Evolutionary conservation across 2,329 filamentous ascomycete species (phyloP).

Genomic region (Colletotrichum godetiae): DNA sequence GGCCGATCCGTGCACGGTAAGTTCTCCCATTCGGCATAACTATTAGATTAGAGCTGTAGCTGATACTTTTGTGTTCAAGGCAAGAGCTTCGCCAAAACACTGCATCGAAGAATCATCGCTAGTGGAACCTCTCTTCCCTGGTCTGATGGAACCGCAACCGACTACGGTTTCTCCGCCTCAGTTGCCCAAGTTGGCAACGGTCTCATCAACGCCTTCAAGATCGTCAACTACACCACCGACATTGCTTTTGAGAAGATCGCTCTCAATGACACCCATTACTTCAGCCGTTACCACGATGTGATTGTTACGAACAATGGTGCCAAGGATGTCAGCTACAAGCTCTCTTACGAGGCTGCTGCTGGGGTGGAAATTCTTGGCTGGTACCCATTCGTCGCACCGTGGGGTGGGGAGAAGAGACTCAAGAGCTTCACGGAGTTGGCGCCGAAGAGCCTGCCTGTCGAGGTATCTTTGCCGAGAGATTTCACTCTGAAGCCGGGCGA

Average conservation of each 20-base stretch:
- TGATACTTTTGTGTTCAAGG: slow-evolving; percentile 38
- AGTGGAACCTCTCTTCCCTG: slow-evolving; percentile 42
- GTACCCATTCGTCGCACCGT: slow-evolving; percentile 19
- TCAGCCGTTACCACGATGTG: slow-evolving; percentile 42
- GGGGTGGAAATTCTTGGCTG: slow-evolving; percentile 49
- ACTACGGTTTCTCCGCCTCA: slow-evolving; percentile 42
- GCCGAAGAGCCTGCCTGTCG: slow-evolving; percentile 36
- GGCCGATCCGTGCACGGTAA: slow-evolving; percentile 44
- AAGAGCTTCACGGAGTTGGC: slow-evolving; percentile 39
- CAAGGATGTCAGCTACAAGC: slow-evolving; percentile 46
- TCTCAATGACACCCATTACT: slow-evolving; percentile 57
- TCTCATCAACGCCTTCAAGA: slow-evolving; percentile 54
- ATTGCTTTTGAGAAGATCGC: slow-evolving; percentile 52
- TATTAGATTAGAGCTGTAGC: background rate
- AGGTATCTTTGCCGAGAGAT: slow-evolving; percentile 37
- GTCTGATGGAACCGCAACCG: slow-evolving; percentile 39
- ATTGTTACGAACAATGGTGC: slow-evolving; percentile 50
- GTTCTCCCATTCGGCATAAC: background rate
- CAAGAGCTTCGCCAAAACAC: slow-evolving; percentile 42
- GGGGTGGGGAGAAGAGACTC: slow-evolving; percentile 31
- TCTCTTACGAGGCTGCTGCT: slow-evolving; percentile 43
- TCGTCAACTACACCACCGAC: slow-evolving; percentile 50
- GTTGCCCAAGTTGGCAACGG: slow-evolving; percentile 54
- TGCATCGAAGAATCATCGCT: slow-evolving; percentile 46
- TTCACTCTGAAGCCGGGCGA: slow-evolving; percentile 41